Evolutionary conservation across 768 basidiomycete genomes (phyloP), one percentile per base, ranked within the genome.

Genomic region (Phlebiopsis gigantea): DNA sequence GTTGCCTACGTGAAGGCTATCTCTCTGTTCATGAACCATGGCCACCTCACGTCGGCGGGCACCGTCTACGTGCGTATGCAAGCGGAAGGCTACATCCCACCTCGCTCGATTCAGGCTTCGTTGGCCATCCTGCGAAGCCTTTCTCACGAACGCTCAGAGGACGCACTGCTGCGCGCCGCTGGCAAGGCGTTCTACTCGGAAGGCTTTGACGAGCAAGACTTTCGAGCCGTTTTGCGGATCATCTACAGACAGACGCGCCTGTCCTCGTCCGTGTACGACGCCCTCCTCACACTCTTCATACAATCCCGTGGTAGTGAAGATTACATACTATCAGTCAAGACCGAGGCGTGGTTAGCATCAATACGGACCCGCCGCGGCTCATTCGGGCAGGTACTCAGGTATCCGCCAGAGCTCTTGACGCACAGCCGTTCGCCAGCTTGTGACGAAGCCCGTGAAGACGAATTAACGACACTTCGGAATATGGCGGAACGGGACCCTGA

Each of bases 51-150:
- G 19, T 5, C 19, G 8, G 50, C 50, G 4, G 19, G 19, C 19
- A 25, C 10, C 24, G 10, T 51, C 1, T 51, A 51, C 24, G 22
- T 21, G 4, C 50, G 50, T 9, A 51, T 51, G 50, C 50, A 51
- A 21, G 34, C 19, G 22, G 50, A 51, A 51, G 50, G 50, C n/a
- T 51, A 41, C 50, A 51, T 51, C 21, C 50, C 50, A 8, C 50
- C 50, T 4, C 34, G 19, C 7, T 4, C 28, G 30, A 41, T 51
- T 10, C 50, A 51, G 21, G 50, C 50, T 14, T 39, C 29, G 5
- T 7, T 51, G 4, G 14, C 31, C 39, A n/a, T 41, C 15, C 17
- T 51, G 15, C 34, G 31, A 15, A 39, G 17, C 15, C 39, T 51
- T 8, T 5, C 50, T 19, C 24, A 21, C 31, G 50, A 31, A 7